Evolutionary conservation across 371 early-diverging fungal genomes (phyloP).

Genomic region (Entomophthora muscae): DNA sequence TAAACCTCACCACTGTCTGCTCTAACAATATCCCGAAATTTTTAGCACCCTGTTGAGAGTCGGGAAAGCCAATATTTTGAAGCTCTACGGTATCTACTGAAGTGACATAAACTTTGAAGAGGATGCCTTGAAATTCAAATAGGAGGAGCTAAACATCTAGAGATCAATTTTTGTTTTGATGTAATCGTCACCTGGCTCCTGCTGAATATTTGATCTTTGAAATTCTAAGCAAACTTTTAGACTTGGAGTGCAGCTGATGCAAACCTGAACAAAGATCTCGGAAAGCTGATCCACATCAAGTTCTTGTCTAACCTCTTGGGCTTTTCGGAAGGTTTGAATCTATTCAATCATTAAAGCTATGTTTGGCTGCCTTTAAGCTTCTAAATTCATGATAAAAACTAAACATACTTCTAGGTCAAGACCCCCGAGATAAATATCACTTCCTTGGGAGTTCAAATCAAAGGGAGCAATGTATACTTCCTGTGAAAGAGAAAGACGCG

Average conservation of each 20-base stretch:
- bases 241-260: background rate
- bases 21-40: conserved; percentile 52
- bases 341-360: too few species aligned
- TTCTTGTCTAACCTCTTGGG: conserved; percentile 29
- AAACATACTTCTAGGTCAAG: conserved; percentile 45
- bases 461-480: conserved; percentile 61
- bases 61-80: conserved; percentile 11
- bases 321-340: conserved; percentile 36
- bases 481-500: conserved; percentile 60
- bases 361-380: too few species aligned
- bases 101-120: conserved; percentile 33
- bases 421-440: conserved; percentile 43
- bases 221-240: conserved; percentile 13
- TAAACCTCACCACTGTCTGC: conserved; percentile 47
- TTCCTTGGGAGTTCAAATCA: conserved; percentile 34
- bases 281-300: conserved; percentile 58
- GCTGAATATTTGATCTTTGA: conserved; percentile 58
- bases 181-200: conserved; percentile 26
- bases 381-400: too few species aligned
- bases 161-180: background rate
- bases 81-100: conserved; percentile 35
- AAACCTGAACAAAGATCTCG: conserved; percentile 37
- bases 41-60: conserved; percentile 7
- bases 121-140: conserved; percentile 66
- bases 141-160: conserved; percentile 25